Percentiles rank a stretch among this genome's conserved stretches.
phyloP scores from a whole-genome alignment of 2,329 filamentous ascomycete genomes.

The Chaetomium strumarium region DNA sequence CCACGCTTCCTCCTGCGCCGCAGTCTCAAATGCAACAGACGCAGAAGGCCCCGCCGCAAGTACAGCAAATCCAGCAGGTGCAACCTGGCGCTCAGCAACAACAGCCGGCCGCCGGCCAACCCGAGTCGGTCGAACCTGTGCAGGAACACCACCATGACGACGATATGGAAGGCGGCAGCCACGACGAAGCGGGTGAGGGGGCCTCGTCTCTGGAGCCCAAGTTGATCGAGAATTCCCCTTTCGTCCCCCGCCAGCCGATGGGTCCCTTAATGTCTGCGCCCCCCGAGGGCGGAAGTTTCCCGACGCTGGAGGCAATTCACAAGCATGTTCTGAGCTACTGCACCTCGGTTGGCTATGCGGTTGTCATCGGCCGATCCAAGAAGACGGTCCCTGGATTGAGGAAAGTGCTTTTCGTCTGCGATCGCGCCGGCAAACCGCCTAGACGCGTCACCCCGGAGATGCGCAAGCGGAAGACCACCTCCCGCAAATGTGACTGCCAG shows the following conservation, averaged over 20 bases:
- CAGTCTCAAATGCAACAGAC: slow-evolving; percentile 35
- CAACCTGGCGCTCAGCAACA: slow-evolving; percentile 27
- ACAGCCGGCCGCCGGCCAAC: slow-evolving; percentile 3
- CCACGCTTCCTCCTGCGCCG: slow-evolving; percentile 25
- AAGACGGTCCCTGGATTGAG: slow-evolving; percentile 62
- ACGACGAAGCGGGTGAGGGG: slow-evolving; percentile 41
- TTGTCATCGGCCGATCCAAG: slow-evolving; percentile 62
- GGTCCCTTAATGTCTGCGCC: slow-evolving; percentile 57
- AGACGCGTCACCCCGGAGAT: slow-evolving; percentile 57
- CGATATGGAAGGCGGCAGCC: slow-evolving; percentile 49
- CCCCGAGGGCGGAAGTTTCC: slow-evolving; percentile 58
- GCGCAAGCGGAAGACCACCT: slow-evolving; percentile 60
- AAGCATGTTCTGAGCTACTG: slow-evolving; percentile 60
- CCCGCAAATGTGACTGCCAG: slow-evolving; percentile 62
- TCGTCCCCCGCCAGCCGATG: slow-evolving; percentile 49
- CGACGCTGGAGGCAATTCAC: slow-evolving; percentile 59
- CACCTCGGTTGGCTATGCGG: slow-evolving; percentile 61
- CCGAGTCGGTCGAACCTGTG: slow-evolving; percentile 20
- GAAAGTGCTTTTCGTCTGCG: slow-evolving; percentile 62
- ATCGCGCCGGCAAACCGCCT: slow-evolving; percentile 58
- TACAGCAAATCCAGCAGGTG: slow-evolving; percentile 27
- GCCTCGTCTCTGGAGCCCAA: slow-evolving; percentile 42
- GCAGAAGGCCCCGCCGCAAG: slow-evolving; percentile 25
- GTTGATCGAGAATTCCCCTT: slow-evolving; percentile 44
- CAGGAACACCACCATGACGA: slow-evolving; percentile 41